Percentiles rank a stretch among this genome's conserved stretches.
Conservation (phyloP, 2,329 filamentous ascomycete species). For the Paraphoma sp. region DNA sequence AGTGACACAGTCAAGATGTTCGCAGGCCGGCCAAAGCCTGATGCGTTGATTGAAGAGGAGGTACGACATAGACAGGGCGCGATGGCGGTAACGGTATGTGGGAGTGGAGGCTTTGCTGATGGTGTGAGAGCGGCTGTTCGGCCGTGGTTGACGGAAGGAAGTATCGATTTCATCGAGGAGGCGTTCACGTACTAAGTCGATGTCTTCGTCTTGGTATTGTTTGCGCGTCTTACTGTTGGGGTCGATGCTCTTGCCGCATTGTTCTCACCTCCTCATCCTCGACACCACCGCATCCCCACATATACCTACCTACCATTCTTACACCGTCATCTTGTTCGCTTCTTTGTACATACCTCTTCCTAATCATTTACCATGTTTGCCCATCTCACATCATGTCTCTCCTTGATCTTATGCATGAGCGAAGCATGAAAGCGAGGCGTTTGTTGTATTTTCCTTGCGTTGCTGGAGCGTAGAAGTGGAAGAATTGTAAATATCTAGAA, state of each 20-base stretch:
- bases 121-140: conserved; percentile 64
- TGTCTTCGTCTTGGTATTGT: neutral
- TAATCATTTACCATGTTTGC: conserved; percentile 20
- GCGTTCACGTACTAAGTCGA: conserved; percentile 65
- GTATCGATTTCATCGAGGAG: conserved; percentile 69
- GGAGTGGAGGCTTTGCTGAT: conserved; percentile 68
- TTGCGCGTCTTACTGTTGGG: too few species aligned
- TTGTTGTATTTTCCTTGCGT: neutral
- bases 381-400: neutral
- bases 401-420: conserved; percentile 11
- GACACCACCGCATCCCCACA: neutral
- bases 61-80: conserved; percentile 63
- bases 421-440: conserved; percentile 9
- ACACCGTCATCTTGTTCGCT: conserved; percentile 13
- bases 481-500: neutral
- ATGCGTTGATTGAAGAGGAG: conserved; percentile 64
- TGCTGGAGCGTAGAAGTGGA: neutral
- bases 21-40: conserved; percentile 63
- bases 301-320: neutral
- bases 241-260: too few species aligned
- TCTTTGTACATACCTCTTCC: conserved; percentile 32
- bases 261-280: too few species aligned
- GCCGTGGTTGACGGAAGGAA: conserved; percentile 58
- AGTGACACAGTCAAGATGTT: conserved; percentile 68
- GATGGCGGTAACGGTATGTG: conserved; percentile 68